Percentiles rank a stretch among this genome's conserved stretches.
phyloP scores from a whole-genome alignment of 345 rosid species.

The Citrus medica region DNA sequence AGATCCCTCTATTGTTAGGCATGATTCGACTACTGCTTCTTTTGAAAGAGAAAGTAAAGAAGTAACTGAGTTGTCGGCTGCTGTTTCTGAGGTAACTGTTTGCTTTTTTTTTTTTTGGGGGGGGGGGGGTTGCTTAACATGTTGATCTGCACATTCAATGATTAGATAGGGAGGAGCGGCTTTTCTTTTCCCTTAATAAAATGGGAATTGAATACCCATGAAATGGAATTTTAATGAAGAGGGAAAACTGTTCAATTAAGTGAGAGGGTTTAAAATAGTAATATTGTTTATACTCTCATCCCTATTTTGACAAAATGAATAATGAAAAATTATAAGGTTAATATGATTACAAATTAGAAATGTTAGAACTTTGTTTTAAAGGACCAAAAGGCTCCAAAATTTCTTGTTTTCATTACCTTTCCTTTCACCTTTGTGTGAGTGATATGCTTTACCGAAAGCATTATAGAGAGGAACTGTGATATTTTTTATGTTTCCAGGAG shows the following conservation, averaged over 20 bases:
- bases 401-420: not conserved
- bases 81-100: conserved; percentile 36
- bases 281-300: not conserved
- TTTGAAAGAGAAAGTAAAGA: conserved; percentile 22
- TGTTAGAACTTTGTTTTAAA: not conserved
- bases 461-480: not conserved
- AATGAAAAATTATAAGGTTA: not conserved
- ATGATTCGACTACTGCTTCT: conserved; percentile 19
- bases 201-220: not conserved
- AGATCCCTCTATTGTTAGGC: conserved; percentile 16
- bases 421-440: not conserved
- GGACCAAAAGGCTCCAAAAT: not conserved
- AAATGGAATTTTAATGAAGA: not conserved
- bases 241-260: not conserved
- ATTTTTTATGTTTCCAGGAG: conserved; percentile 23
- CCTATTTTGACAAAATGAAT: not conserved
- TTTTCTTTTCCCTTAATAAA: not conserved
- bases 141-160: not conserved
- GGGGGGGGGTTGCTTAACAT: not conserved
- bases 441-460: not conserved
- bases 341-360: not conserved
- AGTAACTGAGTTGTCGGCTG: conserved; percentile 15
- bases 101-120: not conserved
- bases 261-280: not conserved
- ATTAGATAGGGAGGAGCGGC: not conserved